Evolutionary conservation across 352 stramenopile genomes (phyloP).

Genomic region (Phytopythium sindhum): DNA sequence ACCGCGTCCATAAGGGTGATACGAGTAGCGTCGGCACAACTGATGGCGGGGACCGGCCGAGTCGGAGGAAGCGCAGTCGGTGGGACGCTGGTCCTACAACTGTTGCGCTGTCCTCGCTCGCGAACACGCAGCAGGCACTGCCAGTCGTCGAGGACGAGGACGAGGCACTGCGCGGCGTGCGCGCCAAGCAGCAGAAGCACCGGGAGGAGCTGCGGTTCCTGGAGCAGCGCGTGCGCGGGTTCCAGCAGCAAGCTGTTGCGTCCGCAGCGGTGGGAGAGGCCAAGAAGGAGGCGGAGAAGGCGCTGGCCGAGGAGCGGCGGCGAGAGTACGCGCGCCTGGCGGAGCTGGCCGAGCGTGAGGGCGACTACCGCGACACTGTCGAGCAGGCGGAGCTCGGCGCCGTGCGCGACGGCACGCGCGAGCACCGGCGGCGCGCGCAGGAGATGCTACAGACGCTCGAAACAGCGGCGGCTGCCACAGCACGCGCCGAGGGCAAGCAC

Average conservation of each 20-base stretch:
- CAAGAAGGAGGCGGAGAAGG: not conserved
- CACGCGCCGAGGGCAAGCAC: not conserved
- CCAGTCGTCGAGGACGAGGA: not conserved
- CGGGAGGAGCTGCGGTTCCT: slow-evolving; percentile 16
- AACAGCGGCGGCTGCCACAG: slow-evolving; percentile 11
- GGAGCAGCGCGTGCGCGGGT: slow-evolving; percentile 18
- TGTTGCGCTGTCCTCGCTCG: not conserved
- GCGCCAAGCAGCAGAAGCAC: slow-evolving; percentile 22
- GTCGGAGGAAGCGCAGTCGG: not conserved
- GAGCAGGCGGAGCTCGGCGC: slow-evolving; percentile 17
- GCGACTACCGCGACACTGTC: slow-evolving; percentile 13
- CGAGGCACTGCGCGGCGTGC: not conserved
- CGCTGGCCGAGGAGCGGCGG: not conserved
- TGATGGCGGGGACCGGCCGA: not conserved
- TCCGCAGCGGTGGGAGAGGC: not conserved
- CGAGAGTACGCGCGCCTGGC: not conserved
- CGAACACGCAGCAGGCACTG: not conserved
- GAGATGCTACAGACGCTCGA: slow-evolving; percentile 24
- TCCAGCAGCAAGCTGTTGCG: not conserved
- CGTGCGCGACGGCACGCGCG: slow-evolving; percentile 17
- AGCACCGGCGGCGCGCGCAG: slow-evolving; percentile 15
- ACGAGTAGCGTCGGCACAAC: not conserved
- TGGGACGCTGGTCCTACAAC: not conserved
- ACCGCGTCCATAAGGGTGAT: no score
- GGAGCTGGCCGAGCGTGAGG: slow-evolving; percentile 1